These are phyloP conservation scores for Neurospora intermedia DNA, from an alignment of 495 filamentous ascomycete genomes.

Conservation along the genomic window DNA sequence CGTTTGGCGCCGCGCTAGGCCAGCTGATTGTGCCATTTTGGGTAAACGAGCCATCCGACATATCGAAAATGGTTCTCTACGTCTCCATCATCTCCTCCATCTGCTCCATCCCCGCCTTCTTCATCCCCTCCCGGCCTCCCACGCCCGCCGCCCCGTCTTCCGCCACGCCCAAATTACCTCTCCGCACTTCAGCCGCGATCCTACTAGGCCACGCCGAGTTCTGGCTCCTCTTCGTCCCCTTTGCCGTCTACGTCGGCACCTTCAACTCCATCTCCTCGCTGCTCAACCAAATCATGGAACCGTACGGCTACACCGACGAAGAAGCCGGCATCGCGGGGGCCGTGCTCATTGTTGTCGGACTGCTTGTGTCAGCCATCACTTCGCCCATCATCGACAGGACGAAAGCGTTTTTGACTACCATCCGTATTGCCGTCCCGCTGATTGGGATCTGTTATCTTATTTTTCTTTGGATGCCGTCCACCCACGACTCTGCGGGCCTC, in stretches of 20 bases:
- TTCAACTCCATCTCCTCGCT: constrained; percentile 89
- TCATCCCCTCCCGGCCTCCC: constrained; percentile 70
- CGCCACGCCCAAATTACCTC: constrained; percentile 35
- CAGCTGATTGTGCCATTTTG: constrained; percentile 77
- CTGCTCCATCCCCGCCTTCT: constrained; percentile 67
- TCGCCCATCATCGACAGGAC: constrained; percentile 76
- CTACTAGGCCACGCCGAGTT: constrained; percentile 49
- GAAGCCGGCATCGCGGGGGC: constrained; percentile 85
- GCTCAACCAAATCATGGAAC: constrained; percentile 78
- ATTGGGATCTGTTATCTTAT: constrained; percentile 61
- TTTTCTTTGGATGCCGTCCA: constrained; percentile 72
- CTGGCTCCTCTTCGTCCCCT: constrained; percentile 67
- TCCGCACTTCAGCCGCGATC: constrained; percentile 41
- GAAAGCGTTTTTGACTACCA: constrained; percentile 64
- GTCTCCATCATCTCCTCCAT: constrained; percentile 75
- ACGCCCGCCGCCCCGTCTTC: constrained; percentile 49
- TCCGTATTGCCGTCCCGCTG: constrained; percentile 67
- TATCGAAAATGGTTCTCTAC: constrained; percentile 78
- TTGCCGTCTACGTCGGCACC: constrained; percentile 75
- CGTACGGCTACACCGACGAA: constrained; percentile 68
- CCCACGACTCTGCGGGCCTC: constrained; percentile 37
- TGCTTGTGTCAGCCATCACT: constrained; percentile 62
- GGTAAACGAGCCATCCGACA: constrained; percentile 46
- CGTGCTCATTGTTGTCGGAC: constrained; percentile 79
- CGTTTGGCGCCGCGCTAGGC: constrained; percentile 76